Evolutionary conservation across 306 rosid genomes (phyloP).

Genomic region (Hippophae tibetana): DNA sequence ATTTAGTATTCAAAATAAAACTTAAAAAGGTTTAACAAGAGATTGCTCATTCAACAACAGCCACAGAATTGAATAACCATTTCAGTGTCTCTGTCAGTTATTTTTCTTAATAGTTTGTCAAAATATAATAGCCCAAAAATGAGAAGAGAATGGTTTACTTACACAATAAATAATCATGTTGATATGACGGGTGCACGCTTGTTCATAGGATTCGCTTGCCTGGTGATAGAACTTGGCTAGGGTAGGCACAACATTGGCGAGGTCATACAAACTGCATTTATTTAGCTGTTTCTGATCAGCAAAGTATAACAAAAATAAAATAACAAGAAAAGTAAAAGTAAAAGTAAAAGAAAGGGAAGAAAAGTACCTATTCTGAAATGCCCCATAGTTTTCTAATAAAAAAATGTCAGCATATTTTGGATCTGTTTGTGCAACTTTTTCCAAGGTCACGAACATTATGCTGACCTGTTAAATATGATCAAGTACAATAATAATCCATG

Average conservation of each 20-base stretch:
- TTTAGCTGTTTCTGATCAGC: slow-evolving; percentile 12
- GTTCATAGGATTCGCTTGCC: slow-evolving; percentile 96
- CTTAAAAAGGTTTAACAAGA: too few relatives aligned
- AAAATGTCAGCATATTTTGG: slow-evolving; percentile 83
- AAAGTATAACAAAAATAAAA: slow-evolving; percentile 13
- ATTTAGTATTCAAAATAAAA: too few relatives aligned
- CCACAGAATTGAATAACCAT: too few relatives aligned
- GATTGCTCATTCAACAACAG: too few relatives aligned
- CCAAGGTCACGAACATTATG: slow-evolving; percentile 94
- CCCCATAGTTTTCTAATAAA: slow-evolving; percentile 89
- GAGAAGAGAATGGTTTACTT: slow-evolving; percentile 24
- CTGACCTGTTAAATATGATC: slow-evolving; percentile 53
- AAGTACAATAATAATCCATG: neutral
- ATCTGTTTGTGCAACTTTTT: slow-evolving; percentile 74
- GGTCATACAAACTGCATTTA: slow-evolving; percentile 77
- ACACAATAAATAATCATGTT: slow-evolving; percentile 79
- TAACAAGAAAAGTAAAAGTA: neutral
- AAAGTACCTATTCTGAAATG: slow-evolving; percentile 90
- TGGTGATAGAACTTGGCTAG: slow-evolving; percentile 96
- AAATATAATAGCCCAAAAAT: neutral
- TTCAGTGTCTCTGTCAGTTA: too few relatives aligned
- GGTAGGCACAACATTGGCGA: slow-evolving; percentile 94
- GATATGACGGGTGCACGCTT: slow-evolving; percentile 88
- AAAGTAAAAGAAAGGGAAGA: slow-evolving; percentile 1
- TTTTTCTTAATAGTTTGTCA: too few relatives aligned